Base-by-base conservation (phyloP, 306 rosid species). In the Prunus fruticosa region DNA sequence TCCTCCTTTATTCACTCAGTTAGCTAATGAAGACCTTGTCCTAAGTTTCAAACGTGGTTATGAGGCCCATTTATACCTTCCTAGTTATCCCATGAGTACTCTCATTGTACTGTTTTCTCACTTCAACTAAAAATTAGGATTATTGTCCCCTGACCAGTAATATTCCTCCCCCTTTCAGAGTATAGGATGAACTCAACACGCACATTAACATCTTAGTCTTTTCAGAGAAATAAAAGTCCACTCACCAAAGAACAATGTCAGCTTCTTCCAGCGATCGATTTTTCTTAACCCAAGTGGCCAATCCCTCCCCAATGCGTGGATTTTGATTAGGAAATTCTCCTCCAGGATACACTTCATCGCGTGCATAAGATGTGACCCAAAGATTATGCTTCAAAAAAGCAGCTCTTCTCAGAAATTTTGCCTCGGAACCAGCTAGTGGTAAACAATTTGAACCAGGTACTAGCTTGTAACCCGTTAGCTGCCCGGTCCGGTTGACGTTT, bases 291-390 rank as follows among this genome's bases (percentile, higher is more conserved):
- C 97, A 91, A 46, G 93, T 89, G 63, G 86, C 89, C 81, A 91
- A 84, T 64, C 97, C 97, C 81, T 91, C 93, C 73, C 91, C 97
- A 49, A 84, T 88, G 11, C 97, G 92, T 2, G 92, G 93, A 76
- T 91, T 91, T 80, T 91, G 93, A 78, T 91, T 91, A 47, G 93
- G 92, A 77, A 91, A 91, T 82, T 91, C 93, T 64, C 92, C 92
- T 50, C 93, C 93, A 11, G 93, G 97, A 49, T 89, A 83, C 92
- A 87, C 87, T 82, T 91, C 97, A 30, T 74, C 86, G 0, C 78
- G 77, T 67, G 83, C 85, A 73, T 83, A 89, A 7, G 97, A 80
- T 49, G 97, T 91, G 68, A 91, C 93, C 97, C 93, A 91, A 80
- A 91, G 93, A 74, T 91, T 91, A 75, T 89, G 93, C 84, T 91